Conservation (phyloP, 176 grass and related monocot genomes). For the Ampelocalamus luodianensis region DNA sequence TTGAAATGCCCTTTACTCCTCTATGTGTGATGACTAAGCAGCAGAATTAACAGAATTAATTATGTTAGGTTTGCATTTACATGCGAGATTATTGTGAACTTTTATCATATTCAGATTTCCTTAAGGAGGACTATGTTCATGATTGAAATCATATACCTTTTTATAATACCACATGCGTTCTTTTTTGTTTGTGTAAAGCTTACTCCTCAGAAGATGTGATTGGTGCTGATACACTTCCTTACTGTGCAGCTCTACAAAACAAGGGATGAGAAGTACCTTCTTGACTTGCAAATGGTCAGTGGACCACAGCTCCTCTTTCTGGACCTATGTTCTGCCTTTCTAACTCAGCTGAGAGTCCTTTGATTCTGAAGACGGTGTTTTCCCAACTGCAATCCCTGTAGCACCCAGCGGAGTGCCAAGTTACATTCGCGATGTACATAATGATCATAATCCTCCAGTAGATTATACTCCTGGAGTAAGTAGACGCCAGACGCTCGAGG, state of each 20-base stretch:
- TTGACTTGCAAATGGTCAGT: conserved; percentile 81
- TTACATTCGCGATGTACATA: conserved; percentile 49
- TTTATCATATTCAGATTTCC: not conserved
- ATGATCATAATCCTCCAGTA: conserved; percentile 47
- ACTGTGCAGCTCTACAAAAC: conserved; percentile 88
- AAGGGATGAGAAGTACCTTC: conserved; percentile 87
- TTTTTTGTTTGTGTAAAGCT: conserved; percentile 19
- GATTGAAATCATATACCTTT: not conserved
- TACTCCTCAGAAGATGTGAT: not conserved
- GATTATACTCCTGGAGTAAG: conserved; percentile 44
- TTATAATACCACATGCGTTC: not conserved
- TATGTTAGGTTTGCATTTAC: conserved; percentile 32
- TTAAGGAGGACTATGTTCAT: not conserved
- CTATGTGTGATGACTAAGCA: conserved; percentile 17
- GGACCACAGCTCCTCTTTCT: conserved; percentile 90
- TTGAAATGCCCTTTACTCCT: not conserved
- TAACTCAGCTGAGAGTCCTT: conserved; percentile 84
- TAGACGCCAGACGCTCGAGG: conserved; percentile 40
- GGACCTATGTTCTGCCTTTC: conserved; percentile 80
- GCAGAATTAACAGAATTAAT: not conserved
- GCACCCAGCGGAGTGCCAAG: not conserved
- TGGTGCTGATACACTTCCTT: conserved; percentile 25
- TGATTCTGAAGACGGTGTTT: conserved; percentile 45
- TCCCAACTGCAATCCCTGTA: not conserved
- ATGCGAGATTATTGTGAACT: not conserved